These are phyloP conservation scores for Wallacemonas sp. DNA, from an alignment of 208 protist species.

Conservation along the genomic window DNA sequence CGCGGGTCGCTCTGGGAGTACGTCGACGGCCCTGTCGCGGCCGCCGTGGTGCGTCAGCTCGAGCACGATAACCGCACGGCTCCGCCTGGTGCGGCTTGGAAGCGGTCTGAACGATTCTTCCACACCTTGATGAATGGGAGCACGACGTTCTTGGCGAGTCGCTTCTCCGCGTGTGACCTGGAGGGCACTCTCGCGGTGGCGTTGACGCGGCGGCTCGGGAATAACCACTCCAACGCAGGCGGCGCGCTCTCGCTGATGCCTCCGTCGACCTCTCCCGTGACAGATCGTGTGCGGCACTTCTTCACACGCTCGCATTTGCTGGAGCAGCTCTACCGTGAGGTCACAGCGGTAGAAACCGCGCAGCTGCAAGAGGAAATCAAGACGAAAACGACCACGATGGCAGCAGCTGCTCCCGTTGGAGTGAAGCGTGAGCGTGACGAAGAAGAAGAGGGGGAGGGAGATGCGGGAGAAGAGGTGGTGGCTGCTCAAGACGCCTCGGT, in stretches of 20 bases:
- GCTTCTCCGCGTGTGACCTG: conserved; percentile 59
- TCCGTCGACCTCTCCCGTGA: conserved; percentile 4
- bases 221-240: conserved; percentile 12
- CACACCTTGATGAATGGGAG: conserved; percentile 33
- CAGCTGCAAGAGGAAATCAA: neutral
- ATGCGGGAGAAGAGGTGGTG: neutral
- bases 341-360: neutral
- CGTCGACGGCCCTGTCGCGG: conserved; percentile 22
- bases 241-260: conserved; percentile 8
- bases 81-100: conserved; percentile 13
- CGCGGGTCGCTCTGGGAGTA: conserved; percentile 5
- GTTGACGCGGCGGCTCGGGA: conserved; percentile 55
- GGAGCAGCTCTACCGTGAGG: neutral
- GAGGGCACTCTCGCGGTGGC: conserved; percentile 61
- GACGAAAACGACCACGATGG: neutral
- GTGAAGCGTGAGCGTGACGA: no score
- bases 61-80: conserved; percentile 9
- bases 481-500: neutral
- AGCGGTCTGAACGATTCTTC: conserved; percentile 49
- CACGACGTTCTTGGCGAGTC: conserved; percentile 13
- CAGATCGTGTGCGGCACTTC: conserved; percentile 8
- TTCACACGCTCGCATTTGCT: conserved; percentile 5
- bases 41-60: conserved; percentile 12
- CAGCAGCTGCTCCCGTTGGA: no score
- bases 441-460: neutral